These are phyloP conservation scores for Talaromyces sp. DNA, from an alignment of 2,329 filamentous ascomycete species.

Conservation along the genomic window DNA sequence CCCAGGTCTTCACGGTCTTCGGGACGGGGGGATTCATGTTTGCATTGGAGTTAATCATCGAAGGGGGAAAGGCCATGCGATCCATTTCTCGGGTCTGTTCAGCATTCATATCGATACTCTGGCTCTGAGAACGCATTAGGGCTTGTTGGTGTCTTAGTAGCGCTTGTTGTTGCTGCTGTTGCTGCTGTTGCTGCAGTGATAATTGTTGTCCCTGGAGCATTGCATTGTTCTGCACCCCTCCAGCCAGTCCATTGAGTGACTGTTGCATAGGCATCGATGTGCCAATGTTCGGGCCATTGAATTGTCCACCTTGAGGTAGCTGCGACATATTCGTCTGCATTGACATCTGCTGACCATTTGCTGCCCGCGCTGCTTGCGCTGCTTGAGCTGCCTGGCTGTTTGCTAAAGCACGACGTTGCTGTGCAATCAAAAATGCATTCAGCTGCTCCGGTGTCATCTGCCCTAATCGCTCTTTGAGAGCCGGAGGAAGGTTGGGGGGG, in stretches of 20 bases:
- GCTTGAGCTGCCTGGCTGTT: conserved; percentile 27
- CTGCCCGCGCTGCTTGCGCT: conserved; percentile 28
- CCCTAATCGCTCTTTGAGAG: conserved; percentile 34
- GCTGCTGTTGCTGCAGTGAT: conserved; percentile 33
- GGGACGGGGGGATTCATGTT: conserved; percentile 42
- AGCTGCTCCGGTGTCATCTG: conserved; percentile 37
- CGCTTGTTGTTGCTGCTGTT: conserved; percentile 32
- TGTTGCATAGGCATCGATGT: conserved; percentile 35
- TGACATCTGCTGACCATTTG: conserved; percentile 29
- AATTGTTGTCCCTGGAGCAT: conserved; percentile 33
- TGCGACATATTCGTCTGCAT: conserved; percentile 33
- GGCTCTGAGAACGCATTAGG: conserved; percentile 33
- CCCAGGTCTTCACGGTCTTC: conserved; percentile 54
- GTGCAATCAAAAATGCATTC: conserved; percentile 31
- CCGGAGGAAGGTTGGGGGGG: conserved; percentile 33
- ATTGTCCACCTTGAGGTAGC: conserved; percentile 34
- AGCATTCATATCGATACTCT: conserved; percentile 37
- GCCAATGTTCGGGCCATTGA: conserved; percentile 35
- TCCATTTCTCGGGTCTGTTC: conserved; percentile 47
- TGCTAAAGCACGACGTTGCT: conserved; percentile 31
- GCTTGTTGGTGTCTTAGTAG: conserved; percentile 28
- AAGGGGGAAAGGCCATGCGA: conserved; percentile 35
- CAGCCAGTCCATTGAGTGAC: conserved; percentile 31
- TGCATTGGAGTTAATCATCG: conserved; percentile 33
- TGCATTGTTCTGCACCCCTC: conserved; percentile 29